phyloP scores from a whole-genome alignment of 495 filamentous ascomycete species.

The Elasticomyces elasticus region DNA sequence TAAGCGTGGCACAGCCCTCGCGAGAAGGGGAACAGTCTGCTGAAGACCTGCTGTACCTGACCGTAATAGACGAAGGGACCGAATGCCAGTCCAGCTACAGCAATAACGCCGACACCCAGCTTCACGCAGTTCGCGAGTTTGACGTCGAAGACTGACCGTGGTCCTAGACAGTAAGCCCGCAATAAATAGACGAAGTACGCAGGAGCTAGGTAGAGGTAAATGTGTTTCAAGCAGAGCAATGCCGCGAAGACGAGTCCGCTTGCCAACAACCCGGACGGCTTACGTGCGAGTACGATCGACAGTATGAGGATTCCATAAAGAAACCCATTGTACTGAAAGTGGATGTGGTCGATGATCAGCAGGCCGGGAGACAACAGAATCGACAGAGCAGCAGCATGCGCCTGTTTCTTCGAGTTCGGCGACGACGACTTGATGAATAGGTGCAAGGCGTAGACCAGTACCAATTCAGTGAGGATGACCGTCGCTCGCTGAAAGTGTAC shows the following conservation, averaged over 20 bases:
- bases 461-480: conserved; percentile 77
- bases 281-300: conserved; percentile 72
- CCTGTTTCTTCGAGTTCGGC: conserved; percentile 55
- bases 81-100: conserved; percentile 74
- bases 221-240: conserved; percentile 90
- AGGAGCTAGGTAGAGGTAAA: conserved; percentile 92
- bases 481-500: conserved; percentile 84
- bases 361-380: conserved; percentile 86
- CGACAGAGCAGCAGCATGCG: conserved; percentile 78
- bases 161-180: conserved; percentile 76
- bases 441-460: conserved; percentile 75
- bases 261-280: conserved; percentile 61
- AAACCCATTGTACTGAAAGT: conserved; percentile 98
- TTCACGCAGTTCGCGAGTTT: conserved; percentile 70
- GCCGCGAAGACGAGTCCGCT: conserved; percentile 76
- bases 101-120: conserved; percentile 60
- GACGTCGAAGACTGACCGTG: conserved; percentile 64
- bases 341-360: conserved; percentile 95
- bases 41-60: conserved; percentile 79
- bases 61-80: conserved; percentile 78
- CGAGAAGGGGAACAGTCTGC: conserved; percentile 86
- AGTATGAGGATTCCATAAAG: conserved; percentile 82
- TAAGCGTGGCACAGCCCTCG: conserved; percentile 92
- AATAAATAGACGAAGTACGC: conserved; percentile 93
- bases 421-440: conserved; percentile 58